Evolutionary conservation across 2,329 filamentous ascomycete species (phyloP).

Genomic region (Aureobasidium sp.): DNA sequence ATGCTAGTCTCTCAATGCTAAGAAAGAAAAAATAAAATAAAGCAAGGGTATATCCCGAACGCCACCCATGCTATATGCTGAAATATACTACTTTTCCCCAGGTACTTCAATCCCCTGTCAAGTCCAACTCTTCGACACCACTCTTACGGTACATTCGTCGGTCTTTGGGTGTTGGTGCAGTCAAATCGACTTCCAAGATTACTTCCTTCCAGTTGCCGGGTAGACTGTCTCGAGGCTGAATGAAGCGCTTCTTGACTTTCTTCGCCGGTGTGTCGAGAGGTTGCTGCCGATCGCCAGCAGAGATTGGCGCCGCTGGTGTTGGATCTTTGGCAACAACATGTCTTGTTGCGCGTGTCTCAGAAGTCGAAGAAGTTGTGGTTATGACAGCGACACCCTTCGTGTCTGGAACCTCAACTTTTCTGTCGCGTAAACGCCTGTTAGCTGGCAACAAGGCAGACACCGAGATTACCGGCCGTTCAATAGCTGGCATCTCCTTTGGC

Average conservation of each 20-base stretch:
- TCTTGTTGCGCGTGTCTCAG: background rate
- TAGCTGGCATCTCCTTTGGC: background rate
- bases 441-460: background rate
- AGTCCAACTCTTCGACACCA: conserved; percentile 30
- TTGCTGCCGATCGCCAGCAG: background rate
- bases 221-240: conserved; percentile 27
- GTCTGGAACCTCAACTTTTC: background rate
- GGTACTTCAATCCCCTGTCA: conserved; percentile 21
- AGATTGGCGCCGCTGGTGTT: background rate
- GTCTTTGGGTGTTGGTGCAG: conserved; percentile 1
- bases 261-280: background rate
- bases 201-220: conserved; percentile 29
- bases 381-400: background rate
- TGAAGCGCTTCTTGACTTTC: conserved; percentile 20
- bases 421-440: background rate
- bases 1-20: background rate
- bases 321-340: background rate
- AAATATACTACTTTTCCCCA: too few relatives aligned
- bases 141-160: conserved; percentile 26
- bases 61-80: background rate
- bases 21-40: background rate
- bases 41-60: background rate
- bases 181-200: conserved; percentile 22
- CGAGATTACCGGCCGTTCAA: background rate
- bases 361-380: background rate